A percentile compares a stretch with the other conserved stretches of the same genome.
phyloP scores from a whole-genome alignment of 805 yeast genomes.

The Alloascoidea africana region DNA sequence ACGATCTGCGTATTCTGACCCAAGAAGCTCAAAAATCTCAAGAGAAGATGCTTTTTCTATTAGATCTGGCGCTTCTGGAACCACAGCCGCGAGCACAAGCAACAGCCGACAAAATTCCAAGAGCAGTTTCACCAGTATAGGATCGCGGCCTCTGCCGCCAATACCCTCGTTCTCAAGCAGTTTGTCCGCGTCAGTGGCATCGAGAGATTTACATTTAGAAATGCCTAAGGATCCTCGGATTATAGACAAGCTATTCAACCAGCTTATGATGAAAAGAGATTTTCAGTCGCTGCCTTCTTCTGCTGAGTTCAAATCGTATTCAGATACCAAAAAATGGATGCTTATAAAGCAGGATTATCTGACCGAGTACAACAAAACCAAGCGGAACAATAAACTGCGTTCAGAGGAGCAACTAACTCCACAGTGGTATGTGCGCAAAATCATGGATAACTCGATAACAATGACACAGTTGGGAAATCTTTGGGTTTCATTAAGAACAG shows the following conservation, averaged over 20 bases:
- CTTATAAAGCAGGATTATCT: constrained; percentile 75
- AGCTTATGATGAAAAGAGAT: constrained; percentile 67
- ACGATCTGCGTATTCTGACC: too few relatives aligned
- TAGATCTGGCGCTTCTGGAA: too few relatives aligned
- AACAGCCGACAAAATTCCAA: too few relatives aligned
- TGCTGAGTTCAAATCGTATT: constrained; percentile 69
- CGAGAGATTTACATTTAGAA: constrained; percentile 33
- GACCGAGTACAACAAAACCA: constrained; percentile 50
- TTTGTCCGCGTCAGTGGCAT: too few relatives aligned
- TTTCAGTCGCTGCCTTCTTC: constrained; percentile 52
- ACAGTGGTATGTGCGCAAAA: constrained; percentile 57
- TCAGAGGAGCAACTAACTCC: constrained; percentile 30
- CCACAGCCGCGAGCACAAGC: too few relatives aligned
- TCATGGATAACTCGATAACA: constrained; percentile 56
- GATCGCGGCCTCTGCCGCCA: too few relatives aligned
- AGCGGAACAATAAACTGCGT: constrained; percentile 8
- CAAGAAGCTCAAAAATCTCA: too few relatives aligned
- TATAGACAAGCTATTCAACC: constrained; percentile 55
- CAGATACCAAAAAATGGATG: constrained; percentile 80
- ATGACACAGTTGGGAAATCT: constrained; percentile 62
- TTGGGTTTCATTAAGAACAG: constrained; percentile 88
- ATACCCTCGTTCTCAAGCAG: too few relatives aligned
- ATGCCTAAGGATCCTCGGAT: constrained; percentile 47
- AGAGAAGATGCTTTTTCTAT: too few relatives aligned
- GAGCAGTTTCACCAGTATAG: too few relatives aligned